Evolutionary conservation across 1,139 yeast genomes (phyloP).

Genomic region (Debaryomycetaceae sp.): DNA sequence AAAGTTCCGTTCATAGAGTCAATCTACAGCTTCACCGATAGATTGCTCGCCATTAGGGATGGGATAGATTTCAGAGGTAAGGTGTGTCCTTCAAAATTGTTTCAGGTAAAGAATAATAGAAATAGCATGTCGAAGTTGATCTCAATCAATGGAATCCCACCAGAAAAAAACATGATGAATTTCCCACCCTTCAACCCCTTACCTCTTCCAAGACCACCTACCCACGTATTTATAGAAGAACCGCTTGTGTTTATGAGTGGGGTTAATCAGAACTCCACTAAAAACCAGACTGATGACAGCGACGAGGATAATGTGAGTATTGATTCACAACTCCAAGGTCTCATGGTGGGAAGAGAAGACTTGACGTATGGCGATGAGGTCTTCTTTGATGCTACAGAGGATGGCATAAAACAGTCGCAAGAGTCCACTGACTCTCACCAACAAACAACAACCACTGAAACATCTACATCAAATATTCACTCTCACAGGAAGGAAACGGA

Average conservation of each 20-base stretch:
- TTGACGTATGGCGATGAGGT: slow-evolving; percentile 18
- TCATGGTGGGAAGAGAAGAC: slow-evolving; percentile 19
- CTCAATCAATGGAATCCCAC: slow-evolving; percentile 17
- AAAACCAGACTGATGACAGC: slow-evolving; percentile 1
- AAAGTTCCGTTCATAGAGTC: slow-evolving; percentile 14
- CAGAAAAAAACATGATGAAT: slow-evolving; percentile 25
- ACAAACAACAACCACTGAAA: neutral
- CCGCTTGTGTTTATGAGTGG: slow-evolving; percentile 7
- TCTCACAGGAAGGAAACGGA: neutral
- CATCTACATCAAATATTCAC: neutral
- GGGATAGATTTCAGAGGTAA: slow-evolving; percentile 5
- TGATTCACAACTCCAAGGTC: slow-evolving; percentile 16
- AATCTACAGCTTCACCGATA: slow-evolving; percentile 10
- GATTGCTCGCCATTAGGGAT: slow-evolving; percentile 10
- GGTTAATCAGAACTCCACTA: slow-evolving; percentile 1
- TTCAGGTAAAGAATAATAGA: slow-evolving; percentile 9
- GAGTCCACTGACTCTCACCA: neutral
- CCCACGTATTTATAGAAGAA: slow-evolving; percentile 4
- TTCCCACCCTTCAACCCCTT: slow-evolving; percentile 21
- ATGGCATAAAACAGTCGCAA: neutral
- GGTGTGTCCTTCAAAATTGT: slow-evolving; percentile 10
- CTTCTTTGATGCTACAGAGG: slow-evolving; percentile 4
- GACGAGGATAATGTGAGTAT: slow-evolving; percentile 12
- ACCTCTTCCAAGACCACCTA: slow-evolving; percentile 17
- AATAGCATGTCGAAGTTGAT: slow-evolving; percentile 9